Evolutionary conservation across 257 asterid species (phyloP).

Genomic region (Misopates orontium): DNA sequence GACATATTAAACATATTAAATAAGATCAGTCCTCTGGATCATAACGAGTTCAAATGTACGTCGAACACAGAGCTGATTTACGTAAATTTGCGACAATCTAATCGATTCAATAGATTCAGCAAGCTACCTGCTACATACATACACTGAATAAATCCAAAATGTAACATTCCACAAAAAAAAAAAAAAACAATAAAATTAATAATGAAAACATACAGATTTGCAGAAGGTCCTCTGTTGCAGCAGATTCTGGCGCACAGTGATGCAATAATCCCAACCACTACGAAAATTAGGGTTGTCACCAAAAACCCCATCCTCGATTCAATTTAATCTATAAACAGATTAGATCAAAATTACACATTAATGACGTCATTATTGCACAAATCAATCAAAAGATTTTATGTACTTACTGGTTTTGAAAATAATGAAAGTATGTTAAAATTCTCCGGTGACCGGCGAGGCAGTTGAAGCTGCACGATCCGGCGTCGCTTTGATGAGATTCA

Average conservation of each 20-base stretch:
- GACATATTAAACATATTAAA: not conserved
- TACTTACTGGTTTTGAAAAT: not conserved
- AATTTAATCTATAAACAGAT: not conserved
- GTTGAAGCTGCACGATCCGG: conserved; percentile 47
- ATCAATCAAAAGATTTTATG: no score
- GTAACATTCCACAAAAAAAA: no score
- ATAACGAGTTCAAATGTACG: conserved; percentile 1
- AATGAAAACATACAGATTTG: conserved; percentile 67
- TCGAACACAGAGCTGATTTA: not conserved
- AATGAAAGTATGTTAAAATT: conserved; percentile 21
- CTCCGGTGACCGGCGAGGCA: conserved; percentile 40
- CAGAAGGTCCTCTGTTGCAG: conserved; percentile 89
- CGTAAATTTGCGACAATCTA: not conserved
- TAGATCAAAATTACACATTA: no score
- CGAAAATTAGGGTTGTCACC: conserved; percentile 74
- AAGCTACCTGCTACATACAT: no score
- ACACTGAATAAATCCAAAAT: no score
- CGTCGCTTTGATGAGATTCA: conserved; percentile 41
- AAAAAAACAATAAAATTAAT: no score
- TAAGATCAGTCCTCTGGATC: no score
- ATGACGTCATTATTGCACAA: no score
- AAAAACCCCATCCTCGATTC: conserved; percentile 71
- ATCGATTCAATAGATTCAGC: no score
- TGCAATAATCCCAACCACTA: conserved; percentile 77
- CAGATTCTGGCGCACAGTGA: conserved; percentile 76